A percentile compares a stretch with the other conserved stretches of the same genome.
Evolutionary conservation across 169 alveolate genomes (phyloP).

Genomic region (Cryptosporidium baileyi): DNA sequence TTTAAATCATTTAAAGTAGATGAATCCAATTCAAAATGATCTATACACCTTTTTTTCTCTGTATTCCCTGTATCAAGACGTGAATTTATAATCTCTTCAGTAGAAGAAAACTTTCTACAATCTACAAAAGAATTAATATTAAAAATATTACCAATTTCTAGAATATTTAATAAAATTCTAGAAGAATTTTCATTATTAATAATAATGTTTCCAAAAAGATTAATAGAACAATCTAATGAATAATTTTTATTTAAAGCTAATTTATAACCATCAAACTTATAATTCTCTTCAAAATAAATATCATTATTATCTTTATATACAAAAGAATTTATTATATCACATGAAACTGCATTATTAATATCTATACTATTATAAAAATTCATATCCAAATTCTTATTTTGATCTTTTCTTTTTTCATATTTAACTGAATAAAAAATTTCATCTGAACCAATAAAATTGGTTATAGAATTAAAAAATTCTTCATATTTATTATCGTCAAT

Average conservation of each 20-base stretch:
- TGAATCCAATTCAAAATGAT: not conserved
- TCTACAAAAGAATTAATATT: no score
- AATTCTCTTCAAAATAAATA: not conserved
- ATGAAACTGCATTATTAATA: not conserved
- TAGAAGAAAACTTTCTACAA: no score
- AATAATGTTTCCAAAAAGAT: no score
- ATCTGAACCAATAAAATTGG: constrained; percentile 35
- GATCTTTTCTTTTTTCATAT: not conserved
- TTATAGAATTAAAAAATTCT: not conserved
- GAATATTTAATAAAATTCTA: no score
- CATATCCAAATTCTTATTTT: not conserved
- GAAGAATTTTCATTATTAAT: no score
- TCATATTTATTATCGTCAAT: constrained; percentile 24
- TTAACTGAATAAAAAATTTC: constrained; percentile 14
- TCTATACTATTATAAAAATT: not conserved
- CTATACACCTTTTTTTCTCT: not conserved
- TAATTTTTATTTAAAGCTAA: not conserved
- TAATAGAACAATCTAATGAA: no score
- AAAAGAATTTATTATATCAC: constrained; percentile 1
- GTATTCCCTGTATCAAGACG: not conserved
- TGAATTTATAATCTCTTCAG: not conserved
- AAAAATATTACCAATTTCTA: no score
- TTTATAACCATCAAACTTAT: not conserved
- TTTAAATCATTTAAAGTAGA: not conserved
- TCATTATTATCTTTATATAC: constrained; percentile 27